Evolutionary conservation across 1,139 yeast species (phyloP).

Genomic region (Saccharomyces hybrid): DNA sequence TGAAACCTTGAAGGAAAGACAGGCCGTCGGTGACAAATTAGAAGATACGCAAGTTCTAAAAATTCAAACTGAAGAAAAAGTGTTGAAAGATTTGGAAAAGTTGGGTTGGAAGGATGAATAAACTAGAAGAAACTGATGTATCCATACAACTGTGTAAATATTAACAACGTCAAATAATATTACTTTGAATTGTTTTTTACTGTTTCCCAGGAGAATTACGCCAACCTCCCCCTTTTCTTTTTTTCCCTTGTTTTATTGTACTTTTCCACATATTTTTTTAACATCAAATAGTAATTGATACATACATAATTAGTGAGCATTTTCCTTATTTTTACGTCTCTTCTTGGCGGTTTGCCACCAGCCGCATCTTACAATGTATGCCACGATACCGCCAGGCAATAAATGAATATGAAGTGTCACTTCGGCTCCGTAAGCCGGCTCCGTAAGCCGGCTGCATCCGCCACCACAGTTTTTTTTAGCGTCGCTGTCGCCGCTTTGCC

Average conservation of each 20-base stretch:
- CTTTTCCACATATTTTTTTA: neutral
- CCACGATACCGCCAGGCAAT: neutral
- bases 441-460: neutral
- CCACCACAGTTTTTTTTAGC: neutral
- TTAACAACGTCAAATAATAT: neutral
- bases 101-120: slow-evolving; percentile 57
- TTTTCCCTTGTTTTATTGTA: neutral
- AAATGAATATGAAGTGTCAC: neutral
- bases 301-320: neutral
- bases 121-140: neutral
- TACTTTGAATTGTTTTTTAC: neutral
- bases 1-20: slow-evolving; percentile 78
- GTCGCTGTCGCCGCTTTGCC: neutral
- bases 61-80: slow-evolving; percentile 75
- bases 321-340: neutral
- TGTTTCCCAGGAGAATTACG: neutral
- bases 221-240: neutral
- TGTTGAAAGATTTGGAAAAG: slow-evolving; percentile 59
- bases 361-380: neutral
- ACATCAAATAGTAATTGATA: neutral
- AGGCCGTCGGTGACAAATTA: slow-evolving; percentile 72
- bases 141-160: slow-evolving; percentile 1
- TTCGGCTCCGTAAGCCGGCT: neutral
- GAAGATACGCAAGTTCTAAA: slow-evolving; percentile 92
- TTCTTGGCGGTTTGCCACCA: neutral